phyloP scores from a whole-genome alignment of 495 filamentous ascomycete species.

The Neurospora intermedia region DNA sequence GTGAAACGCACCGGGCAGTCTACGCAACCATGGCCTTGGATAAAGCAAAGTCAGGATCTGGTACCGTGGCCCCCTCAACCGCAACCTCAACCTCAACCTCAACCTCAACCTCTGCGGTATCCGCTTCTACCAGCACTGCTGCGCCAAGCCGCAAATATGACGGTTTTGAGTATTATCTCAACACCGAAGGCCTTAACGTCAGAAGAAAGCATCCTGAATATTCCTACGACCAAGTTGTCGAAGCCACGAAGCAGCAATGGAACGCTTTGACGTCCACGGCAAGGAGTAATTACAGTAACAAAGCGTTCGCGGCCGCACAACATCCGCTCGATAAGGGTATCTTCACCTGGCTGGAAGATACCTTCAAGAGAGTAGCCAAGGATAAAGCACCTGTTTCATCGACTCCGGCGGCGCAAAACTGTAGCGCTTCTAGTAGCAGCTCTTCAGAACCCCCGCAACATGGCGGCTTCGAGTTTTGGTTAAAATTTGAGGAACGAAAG shows the following conservation, averaged over 20 bases:
- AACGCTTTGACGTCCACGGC: background rate
- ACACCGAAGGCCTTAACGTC: too few relatives aligned
- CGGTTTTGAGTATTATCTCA: too few relatives aligned
- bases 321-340: background rate
- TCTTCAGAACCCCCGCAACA: background rate
- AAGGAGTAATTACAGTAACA: background rate
- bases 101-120: too few relatives aligned
- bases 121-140: too few relatives aligned
- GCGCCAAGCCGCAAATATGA: too few relatives aligned
- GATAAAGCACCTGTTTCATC: background rate
- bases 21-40: too few relatives aligned
- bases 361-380: background rate
- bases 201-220: background rate
- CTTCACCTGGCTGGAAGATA: background rate
- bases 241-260: background rate
- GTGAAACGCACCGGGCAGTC: too few relatives aligned
- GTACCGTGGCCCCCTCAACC: too few relatives aligned
- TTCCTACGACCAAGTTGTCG: background rate
- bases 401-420: background rate
- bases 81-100: too few relatives aligned
- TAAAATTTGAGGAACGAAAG: background rate
- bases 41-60: too few relatives aligned
- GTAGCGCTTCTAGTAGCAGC: background rate
- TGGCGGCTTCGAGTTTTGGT: background rate
- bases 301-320: background rate